Evolutionary conservation across 2,329 filamentous ascomycete genomes (phyloP).

Genomic region (Alternaria angustiovoidea): DNA sequence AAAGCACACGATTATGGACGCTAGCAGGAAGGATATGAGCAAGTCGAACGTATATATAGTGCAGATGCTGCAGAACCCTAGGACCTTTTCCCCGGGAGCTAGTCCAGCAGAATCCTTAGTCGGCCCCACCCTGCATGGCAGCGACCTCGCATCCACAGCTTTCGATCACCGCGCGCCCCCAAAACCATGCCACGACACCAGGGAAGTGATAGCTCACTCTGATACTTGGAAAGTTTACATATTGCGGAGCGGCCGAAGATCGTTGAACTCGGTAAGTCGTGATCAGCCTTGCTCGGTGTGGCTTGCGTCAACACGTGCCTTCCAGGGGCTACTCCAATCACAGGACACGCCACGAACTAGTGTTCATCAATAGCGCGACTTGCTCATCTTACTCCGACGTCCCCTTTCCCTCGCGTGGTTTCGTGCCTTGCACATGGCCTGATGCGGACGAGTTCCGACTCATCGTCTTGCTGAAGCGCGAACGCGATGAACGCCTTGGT

Average conservation of each 20-base stretch:
- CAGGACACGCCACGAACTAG: not conserved
- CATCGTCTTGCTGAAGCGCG: fast-evolving
- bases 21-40: too few species aligned
- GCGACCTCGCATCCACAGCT: too few species aligned
- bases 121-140: too few species aligned
- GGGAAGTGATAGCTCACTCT: too few species aligned
- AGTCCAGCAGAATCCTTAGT: too few species aligned
- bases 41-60: too few species aligned
- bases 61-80: too few species aligned
- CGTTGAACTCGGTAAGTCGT: not conserved
- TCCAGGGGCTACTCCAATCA: not conserved
- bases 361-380: not conserved
- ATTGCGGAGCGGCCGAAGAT: not conserved
- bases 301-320: not conserved
- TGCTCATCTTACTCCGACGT: not conserved
- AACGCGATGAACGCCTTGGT: not conserved
- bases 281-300: not conserved
- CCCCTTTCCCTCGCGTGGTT: not conserved
- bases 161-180: too few species aligned
- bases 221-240: not conserved
- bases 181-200: too few species aligned
- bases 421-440: not conserved
- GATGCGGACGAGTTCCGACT: not conserved
- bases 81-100: too few species aligned
- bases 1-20: too few species aligned